Evolutionary conservation across 73 alveolate species (phyloP), one percentile per base, ranked within the genome.

Genomic region (Paramecium sexaurelia): DNA sequence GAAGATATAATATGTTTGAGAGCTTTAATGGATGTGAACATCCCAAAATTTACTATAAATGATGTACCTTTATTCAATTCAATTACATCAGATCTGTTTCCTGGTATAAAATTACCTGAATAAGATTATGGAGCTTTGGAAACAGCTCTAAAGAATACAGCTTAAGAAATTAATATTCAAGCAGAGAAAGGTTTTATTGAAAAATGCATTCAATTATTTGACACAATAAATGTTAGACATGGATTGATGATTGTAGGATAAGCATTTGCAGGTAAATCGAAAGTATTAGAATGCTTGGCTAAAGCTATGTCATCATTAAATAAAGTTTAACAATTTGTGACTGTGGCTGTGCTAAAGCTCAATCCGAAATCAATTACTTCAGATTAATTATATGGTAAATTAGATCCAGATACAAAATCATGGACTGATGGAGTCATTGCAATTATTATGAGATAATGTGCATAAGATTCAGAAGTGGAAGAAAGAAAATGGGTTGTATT

Each of bases 61-160:
- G 99, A 99, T 96, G 98, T 99, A 32, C 99, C 99, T 27, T 94
- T 99, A 22, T 99, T 99, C 97, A 92, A 96, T 89, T 99, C 99
- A 67, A 98, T 99, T 86, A 98, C 99, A 1, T 97, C 99, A 55
- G 99, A 99, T 95, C 96, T 99, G 68, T 99, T 99, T 99, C 99
- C 99, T 27, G 99, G 99, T 6, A 98, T 97, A 1, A 95, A 89
- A 45, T 96, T 98, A 15, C 98, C 99, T 22, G 94, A 94, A 69
- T 95, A 94, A 61, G 99, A 98, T 66, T 98, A 97, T 96, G 85
- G 96, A 90, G 94, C 90, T 20, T 83, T 95, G 20, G 84, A 75
- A 37, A 55, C 90, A 20, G 94, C 95, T 8, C 91, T 85, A 19
- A 55, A 87, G 33, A 66, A 55, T 35, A n/a, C 85, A 37, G n/a